Conservation (phyloP, 495 filamentous ascomycete genomes). For the Hyaloscypha variabilis region DNA sequence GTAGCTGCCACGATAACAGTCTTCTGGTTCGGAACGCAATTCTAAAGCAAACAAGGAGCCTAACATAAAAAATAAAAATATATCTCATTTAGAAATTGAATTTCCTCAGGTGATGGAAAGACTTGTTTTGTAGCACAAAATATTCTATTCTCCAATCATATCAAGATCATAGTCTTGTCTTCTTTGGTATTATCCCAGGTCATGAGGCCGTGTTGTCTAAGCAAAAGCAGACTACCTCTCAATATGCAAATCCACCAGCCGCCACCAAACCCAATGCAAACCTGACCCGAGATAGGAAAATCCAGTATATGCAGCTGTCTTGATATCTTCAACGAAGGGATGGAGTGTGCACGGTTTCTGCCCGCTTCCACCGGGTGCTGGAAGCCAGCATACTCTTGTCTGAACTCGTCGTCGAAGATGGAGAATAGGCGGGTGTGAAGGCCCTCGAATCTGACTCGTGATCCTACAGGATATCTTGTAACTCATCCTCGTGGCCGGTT, state of each 20-base stretch:
- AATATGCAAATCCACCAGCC: background rate
- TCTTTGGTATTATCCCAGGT: background rate
- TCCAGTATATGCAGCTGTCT: background rate
- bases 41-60: too few species aligned
- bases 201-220: background rate
- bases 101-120: too few species aligned
- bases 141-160: background rate
- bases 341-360: background rate
- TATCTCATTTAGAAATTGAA: too few species aligned
- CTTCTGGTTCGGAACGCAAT: too few species aligned
- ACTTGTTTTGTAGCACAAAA: background rate
- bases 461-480: background rate
- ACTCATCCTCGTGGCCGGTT: background rate
- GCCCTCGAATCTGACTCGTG: background rate
- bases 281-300: background rate
- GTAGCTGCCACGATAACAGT: too few species aligned
- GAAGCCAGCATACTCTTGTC: background rate
- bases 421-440: background rate
- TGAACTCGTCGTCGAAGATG: background rate
- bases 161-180: background rate
- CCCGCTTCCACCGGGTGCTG: background rate
- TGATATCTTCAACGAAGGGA: slow-evolving; percentile 1
- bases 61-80: too few species aligned
- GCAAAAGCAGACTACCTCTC: background rate
- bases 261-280: background rate